These are phyloP conservation scores for Malassezia pachydermatis DNA, from an alignment of 1,284 basidiomycete genomes.

Conservation along the genomic window DNA sequence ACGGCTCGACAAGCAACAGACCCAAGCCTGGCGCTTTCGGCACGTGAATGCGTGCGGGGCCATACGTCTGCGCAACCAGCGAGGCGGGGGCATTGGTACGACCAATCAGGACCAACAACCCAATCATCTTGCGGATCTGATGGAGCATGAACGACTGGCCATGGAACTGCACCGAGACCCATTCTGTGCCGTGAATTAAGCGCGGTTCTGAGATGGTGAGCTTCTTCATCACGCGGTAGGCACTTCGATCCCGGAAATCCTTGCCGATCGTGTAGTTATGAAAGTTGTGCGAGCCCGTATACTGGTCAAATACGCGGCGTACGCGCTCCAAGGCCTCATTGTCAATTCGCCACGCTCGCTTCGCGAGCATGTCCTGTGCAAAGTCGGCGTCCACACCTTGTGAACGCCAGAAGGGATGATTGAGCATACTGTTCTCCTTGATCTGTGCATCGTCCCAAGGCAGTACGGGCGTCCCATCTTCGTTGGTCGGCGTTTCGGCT, in stretches of 20 bases:
- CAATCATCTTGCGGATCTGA: slow-evolving; percentile 94
- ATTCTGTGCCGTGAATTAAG: slow-evolving; percentile 81
- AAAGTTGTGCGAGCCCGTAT: slow-evolving; percentile 58
- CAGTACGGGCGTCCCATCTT: slow-evolving; percentile 14
- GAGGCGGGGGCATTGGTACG: slow-evolving; percentile 29
- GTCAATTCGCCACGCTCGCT: slow-evolving; percentile 36
- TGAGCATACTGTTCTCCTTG: slow-evolving; percentile 20
- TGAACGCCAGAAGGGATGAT: slow-evolving; percentile 41
- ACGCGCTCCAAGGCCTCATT: slow-evolving; percentile 24
- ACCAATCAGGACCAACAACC: slow-evolving; percentile 61
- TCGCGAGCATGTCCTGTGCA: slow-evolving; percentile 29
- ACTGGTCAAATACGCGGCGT: slow-evolving; percentile 26
- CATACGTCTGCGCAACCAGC: slow-evolving; percentile 51
- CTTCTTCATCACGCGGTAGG: slow-evolving; percentile 56
- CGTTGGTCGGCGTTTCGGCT: slow-evolving; percentile 13
- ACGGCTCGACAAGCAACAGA: slow-evolving; percentile 81
- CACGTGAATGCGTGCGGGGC: slow-evolving; percentile 67
- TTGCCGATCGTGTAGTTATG: slow-evolving; percentile 92
- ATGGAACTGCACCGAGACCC: slow-evolving; percentile 85
- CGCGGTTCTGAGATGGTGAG: slow-evolving; percentile 44
- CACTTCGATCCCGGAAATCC: slow-evolving; percentile 69
- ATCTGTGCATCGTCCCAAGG: slow-evolving; percentile 14
- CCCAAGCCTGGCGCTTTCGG: slow-evolving; percentile 96
- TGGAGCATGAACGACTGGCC: slow-evolving; percentile 99
- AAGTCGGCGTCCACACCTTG: slow-evolving; percentile 27